Base-by-base conservation (phyloP, 345 rosid genomes). In the Linum usitatissimum region DNA sequence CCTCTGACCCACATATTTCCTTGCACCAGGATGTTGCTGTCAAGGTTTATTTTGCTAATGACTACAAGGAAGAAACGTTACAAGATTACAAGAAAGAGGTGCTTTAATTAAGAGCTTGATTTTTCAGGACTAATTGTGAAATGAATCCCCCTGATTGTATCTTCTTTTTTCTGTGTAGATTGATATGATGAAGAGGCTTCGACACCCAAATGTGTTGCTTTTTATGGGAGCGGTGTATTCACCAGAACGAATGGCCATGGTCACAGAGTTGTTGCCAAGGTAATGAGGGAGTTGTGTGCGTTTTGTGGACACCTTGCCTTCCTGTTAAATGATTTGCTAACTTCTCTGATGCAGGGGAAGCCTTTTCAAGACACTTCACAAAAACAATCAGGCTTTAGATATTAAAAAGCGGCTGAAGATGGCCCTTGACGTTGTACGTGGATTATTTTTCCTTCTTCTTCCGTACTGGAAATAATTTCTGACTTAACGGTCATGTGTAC, bases 211-310 rank as follows among this genome's bases (percentile, higher is more conserved):
- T 68, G 95, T 88, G 14, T 68, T 92, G 69, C 75, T 92, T 40
- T 86, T 88, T 75, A 92, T 92, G 96, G 98, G 98, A 79, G 96
- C 96, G 3, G 86, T 88, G 28, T 77, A 85, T 71, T 81, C 96
- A 1, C 79, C 77, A 20, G 85, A 88, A 75, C 78, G 76, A 60
- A 81, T 81, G 57, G 98, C 91, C 60, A 84, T 92, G 57, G 83
- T 86, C 75, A 86, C 93, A 49, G 98, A 92, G 76, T 86, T 78
- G 64, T 56, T 88, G 67, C 93, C 93, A 53, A 88, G 98, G 98
- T 88, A 71, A 71, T 0, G 36, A 42, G 10, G 9, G 59, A 13
- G 7, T 17, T 15, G 48, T 60, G 49, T n/a, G 38, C 17, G 45
- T 20, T 18, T n/a, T n/a, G n/a, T 30, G 21, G 12, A 51, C 17